A percentile compares a stretch with the other conserved stretches of the same genome.
phyloP scores from a whole-genome alignment of 1,139 yeast species.

The Saccharomyces hybrid region DNA sequence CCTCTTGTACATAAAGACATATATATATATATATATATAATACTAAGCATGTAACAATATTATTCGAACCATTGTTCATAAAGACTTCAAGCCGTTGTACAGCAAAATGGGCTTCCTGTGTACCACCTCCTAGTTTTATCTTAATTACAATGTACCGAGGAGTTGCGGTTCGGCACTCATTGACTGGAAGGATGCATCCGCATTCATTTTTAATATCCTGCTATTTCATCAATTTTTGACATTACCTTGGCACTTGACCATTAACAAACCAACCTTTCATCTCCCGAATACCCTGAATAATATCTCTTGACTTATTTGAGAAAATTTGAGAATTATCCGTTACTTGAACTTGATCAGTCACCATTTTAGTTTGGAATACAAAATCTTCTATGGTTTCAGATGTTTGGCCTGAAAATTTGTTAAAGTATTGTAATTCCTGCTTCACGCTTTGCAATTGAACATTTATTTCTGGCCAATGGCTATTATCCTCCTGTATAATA shows the following conservation, averaged over 20 bases:
- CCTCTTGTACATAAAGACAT: neutral
- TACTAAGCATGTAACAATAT: neutral
- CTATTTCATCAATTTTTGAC: neutral
- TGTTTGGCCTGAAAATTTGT: constrained; percentile 6
- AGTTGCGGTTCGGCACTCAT: neutral
- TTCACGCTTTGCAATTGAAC: constrained; percentile 13
- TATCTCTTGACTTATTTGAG: constrained; percentile 5
- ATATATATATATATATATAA: neutral
- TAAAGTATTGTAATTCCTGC: constrained; percentile 12
- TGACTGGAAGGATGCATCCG: neutral
- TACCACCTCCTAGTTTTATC: neutral
- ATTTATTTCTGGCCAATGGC: constrained; percentile 34
- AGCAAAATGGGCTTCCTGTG: neutral
- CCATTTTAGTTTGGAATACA: constrained; percentile 17
- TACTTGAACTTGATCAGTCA: constrained; percentile 15
- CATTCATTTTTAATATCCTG: neutral
- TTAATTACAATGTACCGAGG: neutral
- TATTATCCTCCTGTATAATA: constrained; percentile 29
- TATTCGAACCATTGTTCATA: neutral
- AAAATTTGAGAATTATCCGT: constrained; percentile 7
- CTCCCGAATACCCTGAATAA: constrained; percentile 20
- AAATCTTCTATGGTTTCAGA: constrained; percentile 13
- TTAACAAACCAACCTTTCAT: constrained; percentile 31
- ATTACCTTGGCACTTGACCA: constrained; percentile 19
- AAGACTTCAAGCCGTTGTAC: neutral